phyloP scores from a whole-genome alignment of 805 yeast species.

The Candida nitratophila region DNA sequence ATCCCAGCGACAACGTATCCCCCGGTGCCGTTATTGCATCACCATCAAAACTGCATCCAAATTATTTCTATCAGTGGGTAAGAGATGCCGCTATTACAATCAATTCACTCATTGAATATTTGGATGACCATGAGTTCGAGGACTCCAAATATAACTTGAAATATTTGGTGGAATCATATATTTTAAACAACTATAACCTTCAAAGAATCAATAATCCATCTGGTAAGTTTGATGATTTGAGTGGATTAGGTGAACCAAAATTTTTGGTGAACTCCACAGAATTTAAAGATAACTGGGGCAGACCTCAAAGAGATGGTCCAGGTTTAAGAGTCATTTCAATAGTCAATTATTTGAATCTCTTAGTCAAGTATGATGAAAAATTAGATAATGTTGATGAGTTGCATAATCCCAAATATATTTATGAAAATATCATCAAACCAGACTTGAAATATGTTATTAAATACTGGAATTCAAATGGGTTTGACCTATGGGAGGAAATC shows the following conservation, averaged over 20 bases:
- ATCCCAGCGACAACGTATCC: slow-evolving; percentile 32
- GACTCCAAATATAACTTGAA: slow-evolving; percentile 14
- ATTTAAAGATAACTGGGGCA: slow-evolving; percentile 73
- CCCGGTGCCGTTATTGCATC: slow-evolving; percentile 80
- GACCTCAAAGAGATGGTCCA: slow-evolving; percentile 96
- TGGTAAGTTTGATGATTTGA: slow-evolving; percentile 47
- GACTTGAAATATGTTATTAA: slow-evolving; percentile 60
- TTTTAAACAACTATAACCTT: slow-evolving; percentile 47
- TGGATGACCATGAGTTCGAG: slow-evolving; percentile 34
- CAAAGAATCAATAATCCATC: slow-evolving; percentile 67
- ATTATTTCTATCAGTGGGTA: slow-evolving; percentile 87
- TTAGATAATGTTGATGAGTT: slow-evolving; percentile 25
- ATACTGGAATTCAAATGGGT: slow-evolving; percentile 62
- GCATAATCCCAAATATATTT: slow-evolving; percentile 30
- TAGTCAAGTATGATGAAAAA: slow-evolving; percentile 24
- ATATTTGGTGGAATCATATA: slow-evolving; percentile 47
- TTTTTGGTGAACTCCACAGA: slow-evolving; percentile 60
- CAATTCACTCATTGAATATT: slow-evolving; percentile 50
- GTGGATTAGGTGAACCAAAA: slow-evolving; percentile 87
- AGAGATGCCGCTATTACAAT: slow-evolving; percentile 84
- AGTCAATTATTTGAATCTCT: slow-evolving; percentile 42
- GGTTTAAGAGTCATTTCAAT: slow-evolving; percentile 69
- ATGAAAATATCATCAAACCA: slow-evolving; percentile 47
- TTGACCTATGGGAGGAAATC: slow-evolving; percentile 92
- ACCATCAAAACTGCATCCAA: slow-evolving; percentile 63